Base-by-base conservation (phyloP, 345 rosid genomes). In the Murraya paniculata region DNA sequence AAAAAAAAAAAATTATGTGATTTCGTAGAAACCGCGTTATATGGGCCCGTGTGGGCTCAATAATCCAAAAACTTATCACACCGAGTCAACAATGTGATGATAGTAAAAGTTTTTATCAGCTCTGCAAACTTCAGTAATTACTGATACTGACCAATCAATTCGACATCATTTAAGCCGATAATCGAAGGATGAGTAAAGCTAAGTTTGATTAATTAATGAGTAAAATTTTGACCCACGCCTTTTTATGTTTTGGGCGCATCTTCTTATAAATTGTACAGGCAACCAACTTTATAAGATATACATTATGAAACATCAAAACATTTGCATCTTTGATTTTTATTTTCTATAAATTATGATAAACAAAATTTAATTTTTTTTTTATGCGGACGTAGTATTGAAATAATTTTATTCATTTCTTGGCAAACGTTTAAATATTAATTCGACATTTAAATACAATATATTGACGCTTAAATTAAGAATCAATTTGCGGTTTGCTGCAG, bases 1-100 rank as follows among this genome's bases (percentile, higher is more conserved):
- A 1, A 6, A 10, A 13, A 38, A 67, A 19, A 19, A 25, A 36
- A 7, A 38, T 21, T 21, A 14, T 58, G 25, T 53, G 57, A 53
- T 53, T 53, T 53, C 57, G 22, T 14, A 19, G 61, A 74, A 80
- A 59, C 78, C 58, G 75, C 74, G 41, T 68, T 16, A 16, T 14
- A 7, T 25, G 78, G 75, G 65, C 74, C 64, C 19, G 36, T 18
- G 24, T 28, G 31, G 61, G 21, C 68, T 68, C 72, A 76, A n/a
- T 76, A 65, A 35, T 53, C 30, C 30, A 65, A 75, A 18, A 22
- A 11, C 30, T 9, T 0, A 5, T 41, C 25, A 39, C 55, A 14
- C 30, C 19, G 58, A 70, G 13, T 71, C 28, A 71, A 35, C 48
- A 7, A 71, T 38, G 48, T n/a, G 0, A 76, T 76, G 5, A 35